phyloP scores from a whole-genome alignment of 352 stramenopile species.

The Phytophthora hybrid region DNA sequence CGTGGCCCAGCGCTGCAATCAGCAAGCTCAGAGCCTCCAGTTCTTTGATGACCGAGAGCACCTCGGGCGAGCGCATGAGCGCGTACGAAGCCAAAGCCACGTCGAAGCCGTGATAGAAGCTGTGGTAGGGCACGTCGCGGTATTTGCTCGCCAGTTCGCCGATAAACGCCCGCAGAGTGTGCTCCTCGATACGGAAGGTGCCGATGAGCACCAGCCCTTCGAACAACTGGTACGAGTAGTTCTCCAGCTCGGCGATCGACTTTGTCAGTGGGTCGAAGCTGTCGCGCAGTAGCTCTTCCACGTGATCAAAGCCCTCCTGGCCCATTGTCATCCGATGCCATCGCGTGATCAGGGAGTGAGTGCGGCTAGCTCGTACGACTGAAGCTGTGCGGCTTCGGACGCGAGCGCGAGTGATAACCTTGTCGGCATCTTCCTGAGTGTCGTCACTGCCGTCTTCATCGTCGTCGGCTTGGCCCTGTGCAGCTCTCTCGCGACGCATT shows the following conservation, averaged over 20 bases:
- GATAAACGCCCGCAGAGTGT: conserved; percentile 62
- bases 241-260: conserved; percentile 61
- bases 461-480: conserved; percentile 53
- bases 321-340: conserved; percentile 69
- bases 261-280: conserved; percentile 73
- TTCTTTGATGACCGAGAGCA: conserved; percentile 75
- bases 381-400: conserved; percentile 52
- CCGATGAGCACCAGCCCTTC: conserved; percentile 63
- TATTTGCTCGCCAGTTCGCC: conserved; percentile 65
- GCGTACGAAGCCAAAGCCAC: conserved; percentile 74
- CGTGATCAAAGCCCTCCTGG: conserved; percentile 28
- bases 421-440: conserved; percentile 19
- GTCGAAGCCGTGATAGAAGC: conserved; percentile 88
- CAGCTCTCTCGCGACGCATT: conserved; percentile 16
- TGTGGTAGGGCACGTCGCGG: conserved; percentile 84
- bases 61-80: conserved; percentile 60
- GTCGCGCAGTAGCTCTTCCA: conserved; percentile 62
- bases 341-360: conserved; percentile 67
- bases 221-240: conserved; percentile 71
- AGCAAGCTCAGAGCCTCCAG: conserved; percentile 82
- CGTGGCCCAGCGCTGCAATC: conserved; percentile 85
- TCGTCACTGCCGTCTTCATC: conserved; percentile 28
- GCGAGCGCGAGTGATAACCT: conserved; percentile 18
- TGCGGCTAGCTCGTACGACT: conserved; percentile 48
- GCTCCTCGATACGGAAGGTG: conserved; percentile 73